Base-by-base conservation (phyloP, 1,284 basidiomycete species). In the Papiliotrema laurentii region DNA sequence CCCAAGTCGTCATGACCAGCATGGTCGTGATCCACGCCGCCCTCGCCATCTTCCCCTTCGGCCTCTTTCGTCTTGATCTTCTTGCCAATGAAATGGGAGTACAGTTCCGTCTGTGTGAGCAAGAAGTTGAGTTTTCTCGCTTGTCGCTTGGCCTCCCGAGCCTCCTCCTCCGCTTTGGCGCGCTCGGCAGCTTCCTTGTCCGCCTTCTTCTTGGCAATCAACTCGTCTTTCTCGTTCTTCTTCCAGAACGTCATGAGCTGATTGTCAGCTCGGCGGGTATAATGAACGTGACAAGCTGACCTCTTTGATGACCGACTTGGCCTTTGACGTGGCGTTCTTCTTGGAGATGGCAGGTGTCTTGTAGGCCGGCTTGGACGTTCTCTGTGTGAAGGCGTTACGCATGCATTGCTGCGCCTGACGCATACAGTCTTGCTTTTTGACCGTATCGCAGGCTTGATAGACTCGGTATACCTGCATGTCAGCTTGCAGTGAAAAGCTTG, bases 31-130 rank as follows among this genome's bases (percentile, higher is more conserved):
- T 24, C 54, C 2, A 43, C 46, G 6, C 51, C 61, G 31, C 43
- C 45, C 2, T 74, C 73, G 0, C 75, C 77, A 53, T 80, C 78
- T 36, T 86, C 85, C 19, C 89, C 88, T 73, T 96, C 89, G 24
- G 93, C 83, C 68, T 97, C 93, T 50, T 84, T 82, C 38, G 94
- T 97, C 77, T 96, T 97, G 63, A 98, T 82, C 77, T 98, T 98
- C 75, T 86, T 97, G 34, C 96, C 94, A 52, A 99, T 91, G 79
- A 98, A 98, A 78, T 99, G 96, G 60, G 90, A 96, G 76, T 98
- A 99, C 11, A 98, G 81, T 73, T 99, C 96, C 11, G 96, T 98
- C 75, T 98, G 96, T 53, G 91, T 97, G 74, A 99, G 94, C 72
- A 99, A 79, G 78, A 98, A 99, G 76, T 98, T 97, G 50, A 99